Conservation (phyloP, 805 yeast genomes). For the Tetrapisispora phaffii region DNA sequence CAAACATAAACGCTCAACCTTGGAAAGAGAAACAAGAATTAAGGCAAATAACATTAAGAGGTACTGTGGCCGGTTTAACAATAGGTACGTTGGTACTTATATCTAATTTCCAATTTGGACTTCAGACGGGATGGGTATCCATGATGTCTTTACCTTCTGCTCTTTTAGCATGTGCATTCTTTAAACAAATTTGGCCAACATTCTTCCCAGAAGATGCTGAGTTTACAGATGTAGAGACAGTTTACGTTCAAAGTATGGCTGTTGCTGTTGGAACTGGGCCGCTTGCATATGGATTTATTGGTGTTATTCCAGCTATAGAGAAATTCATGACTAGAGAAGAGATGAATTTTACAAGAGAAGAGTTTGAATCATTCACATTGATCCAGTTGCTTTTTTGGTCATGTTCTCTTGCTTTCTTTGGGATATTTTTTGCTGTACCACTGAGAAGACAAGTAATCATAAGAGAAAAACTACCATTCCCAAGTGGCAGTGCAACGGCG, state of each 20-base stretch:
- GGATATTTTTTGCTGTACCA: conserved; percentile 91
- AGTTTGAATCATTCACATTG: conserved; percentile 31
- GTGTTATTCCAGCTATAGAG: conserved; percentile 92
- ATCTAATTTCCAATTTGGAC: conserved; percentile 90
- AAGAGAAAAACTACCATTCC: conserved; percentile 82
- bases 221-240: conserved; percentile 87
- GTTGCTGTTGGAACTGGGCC: conserved; percentile 99
- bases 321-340: conserved; percentile 73
- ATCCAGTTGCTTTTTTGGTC: conserved; percentile 71
- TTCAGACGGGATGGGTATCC: conserved; percentile 98
- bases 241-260: conserved; percentile 81
- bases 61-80: conserved; percentile 62
- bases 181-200: conserved; percentile 43
- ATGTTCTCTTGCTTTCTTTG: conserved; percentile 80
- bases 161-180: conserved; percentile 71
- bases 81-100: conserved; percentile 84
- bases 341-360: conserved; percentile 41
- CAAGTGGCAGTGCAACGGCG: conserved; percentile 94
- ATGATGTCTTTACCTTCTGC: conserved; percentile 98
- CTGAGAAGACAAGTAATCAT: conserved; percentile 77
- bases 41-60: conserved; percentile 63
- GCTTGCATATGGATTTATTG: conserved; percentile 86
- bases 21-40: conserved; percentile 43
- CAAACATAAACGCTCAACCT: background rate
- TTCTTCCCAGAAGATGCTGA: conserved; percentile 31